Base-by-base conservation (phyloP, 331 rosid genomes). In the Malus hybrid region DNA sequence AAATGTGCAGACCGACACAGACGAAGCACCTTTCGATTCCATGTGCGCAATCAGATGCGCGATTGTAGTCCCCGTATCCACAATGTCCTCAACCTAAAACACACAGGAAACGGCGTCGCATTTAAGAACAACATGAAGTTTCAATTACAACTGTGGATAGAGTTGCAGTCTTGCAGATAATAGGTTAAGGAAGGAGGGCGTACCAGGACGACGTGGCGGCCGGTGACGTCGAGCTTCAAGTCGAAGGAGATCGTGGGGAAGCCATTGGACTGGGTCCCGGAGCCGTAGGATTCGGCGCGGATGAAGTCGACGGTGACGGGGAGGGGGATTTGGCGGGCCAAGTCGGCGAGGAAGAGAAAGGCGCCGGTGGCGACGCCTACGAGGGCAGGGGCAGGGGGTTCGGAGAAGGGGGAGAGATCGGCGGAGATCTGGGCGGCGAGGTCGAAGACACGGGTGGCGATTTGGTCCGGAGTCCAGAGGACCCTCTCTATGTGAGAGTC, bases 321-420 rank as follows among this genome's bases (percentile, higher is more conserved):
- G 31, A 93, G 83, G 14, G 77, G 70, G 46, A 93, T 80, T 77
- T 62, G 84, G 34, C 96, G 88, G 71, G 87, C 96, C 10, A 93
- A 77, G 86, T 91, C 98, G 52, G 97, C 98, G 13, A 89, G 64
- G 87, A 93, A 93, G 62, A 89, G 33, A 48, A 91, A 88, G 1
- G 97, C 95, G 39, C 98, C 98, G 7, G 97, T 93, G 83, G 92
- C 93, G 1, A 93, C 91, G 65, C 98, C 98, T 20, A 91, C 87
- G 6, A 90, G 33, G 19, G 82, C 84, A 19, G 90, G 90, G 6
- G 86, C 84, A 19, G 90, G 90, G 6, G 86, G 80, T 6, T 81
- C 64, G 61, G 88, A 73, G 33, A 6, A 1, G 52, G 60, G 32
- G 65, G 39, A 7, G 32, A 86, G 81, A 69, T 89, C 93, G 60